Evolutionary conservation across 495 filamentous ascomycete species (phyloP), one percentile per base, ranked within the genome.

Genomic region (Penicillium roqueforti): DNA sequence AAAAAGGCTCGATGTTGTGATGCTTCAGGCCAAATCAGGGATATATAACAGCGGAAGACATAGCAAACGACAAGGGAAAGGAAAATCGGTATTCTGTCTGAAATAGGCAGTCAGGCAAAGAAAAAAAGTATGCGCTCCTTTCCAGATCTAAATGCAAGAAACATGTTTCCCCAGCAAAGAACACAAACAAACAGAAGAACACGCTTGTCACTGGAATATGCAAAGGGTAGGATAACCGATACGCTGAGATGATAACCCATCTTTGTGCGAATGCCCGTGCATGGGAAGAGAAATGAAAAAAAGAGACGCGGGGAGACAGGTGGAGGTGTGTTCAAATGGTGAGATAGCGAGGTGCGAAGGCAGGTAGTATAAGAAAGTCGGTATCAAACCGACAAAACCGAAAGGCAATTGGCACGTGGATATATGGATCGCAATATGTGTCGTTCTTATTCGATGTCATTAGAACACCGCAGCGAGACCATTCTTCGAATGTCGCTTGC

Each of bases 401-500:
- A 53, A 42, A 19, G n/a, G 49, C 48, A 53, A 46, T 19, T 1
- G 6, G 22, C 3, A n/a, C n/a, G n/a, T 18, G 26, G 4, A 19
- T 28, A 52, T 36, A 34, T 32, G 42, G 20, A 53, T 26, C 38
- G 34, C 45, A 26, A 34, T 39, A 43, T 23, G 26, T 19, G n/a
- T 28, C 28, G 13, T 3, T 19, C 22, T 29, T 36, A 1, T 16
- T 31, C 25, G 5, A 13, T 19, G 39, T 10, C 1, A 50, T 63
- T 70, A 92, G 62, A 92, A 91, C 28, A 88, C 87, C 32, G 91
- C 86, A 11, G 90, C 88, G 23, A 96, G 77, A 18, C 91, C 91
- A 64, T 87, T 93, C 73, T 95, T 96, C 7, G 87, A 91, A 71
- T 93, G 88, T 54, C 92, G 79, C 66, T 89, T 89, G 68, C 88